Base-by-base conservation (phyloP, 208 protist species). In the Dictyostelium gargantuum region DNA sequence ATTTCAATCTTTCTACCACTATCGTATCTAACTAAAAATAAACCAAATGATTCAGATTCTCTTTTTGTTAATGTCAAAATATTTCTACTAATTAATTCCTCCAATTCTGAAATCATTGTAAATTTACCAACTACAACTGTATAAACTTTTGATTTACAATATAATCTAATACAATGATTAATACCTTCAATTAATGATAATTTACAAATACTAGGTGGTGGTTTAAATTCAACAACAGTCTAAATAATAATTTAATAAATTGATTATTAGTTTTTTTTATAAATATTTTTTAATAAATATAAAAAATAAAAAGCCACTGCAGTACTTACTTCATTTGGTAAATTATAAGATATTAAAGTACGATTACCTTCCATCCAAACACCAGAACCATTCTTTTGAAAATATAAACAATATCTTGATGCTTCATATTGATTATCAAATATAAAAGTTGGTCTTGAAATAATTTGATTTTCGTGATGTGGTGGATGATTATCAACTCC, bases 331-430 rank as follows among this genome's bases (percentile, higher is more conserved):
- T 89, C 82, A 32, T 89, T 89, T 26, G 82, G 82, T 35, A 89
- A 52, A 76, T 89, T 79, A 50, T 89, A 89, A 4, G 68, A 79
- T 70, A 56, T 79, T 0, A 89, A 46, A 15, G 46, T 89, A 42
- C 82, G 32, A 48, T 76, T 42, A 29, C 82, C 70, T 79, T 89
- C 82, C 82, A 89, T 89, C 82, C 82, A 89, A 35, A 89, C 82
- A 44, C 82, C 82, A 8, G 68, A 66, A 26, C 82, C 82, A 89
- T 54, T 50, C 50, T 89, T 89, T 52, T 89, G 82, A 35, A 76
- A 89, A 9, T 68, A 89, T 44, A 89, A 42, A 76, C 82, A 89
- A 48, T 66, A 89, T 38, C n/a, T 54, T 26, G 15, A 26, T 5
- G 82, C 38, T 54, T 89, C 82, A 52, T 68, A 23, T 6, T 21